These are phyloP conservation scores for Colletotrichum brevisporum DNA, from an alignment of 2,329 filamentous ascomycete species.

Conservation along the genomic window DNA sequence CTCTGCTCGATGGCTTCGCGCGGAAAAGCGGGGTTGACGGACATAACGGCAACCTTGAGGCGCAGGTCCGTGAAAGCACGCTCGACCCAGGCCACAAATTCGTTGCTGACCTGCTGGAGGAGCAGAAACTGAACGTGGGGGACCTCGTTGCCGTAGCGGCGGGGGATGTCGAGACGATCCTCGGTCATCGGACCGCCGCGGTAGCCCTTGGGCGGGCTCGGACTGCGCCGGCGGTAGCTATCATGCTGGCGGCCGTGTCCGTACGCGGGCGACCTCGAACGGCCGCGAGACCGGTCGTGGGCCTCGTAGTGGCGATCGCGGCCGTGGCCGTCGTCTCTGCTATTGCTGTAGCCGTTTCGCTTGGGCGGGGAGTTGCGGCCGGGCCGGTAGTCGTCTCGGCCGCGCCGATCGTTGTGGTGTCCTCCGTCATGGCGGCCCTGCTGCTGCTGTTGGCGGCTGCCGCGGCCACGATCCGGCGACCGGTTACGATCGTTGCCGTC, in stretches of 20 bases:
- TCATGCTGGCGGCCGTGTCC: constrained; percentile 60
- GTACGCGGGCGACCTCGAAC: constrained; percentile 77
- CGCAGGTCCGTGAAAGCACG: constrained; percentile 79
- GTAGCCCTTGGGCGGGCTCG: constrained; percentile 68
- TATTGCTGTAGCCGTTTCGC: constrained; percentile 56
- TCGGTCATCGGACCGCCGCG: constrained; percentile 63
- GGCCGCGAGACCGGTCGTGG: constrained; percentile 64
- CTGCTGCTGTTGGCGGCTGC: constrained; percentile 54
- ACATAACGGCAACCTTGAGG: constrained; percentile 83
- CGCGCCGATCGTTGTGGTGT: constrained; percentile 58
- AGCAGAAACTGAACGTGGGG: constrained; percentile 93
- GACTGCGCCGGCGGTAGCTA: constrained; percentile 77
- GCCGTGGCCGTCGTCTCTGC: constrained; percentile 73
- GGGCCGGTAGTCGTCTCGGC: constrained; percentile 77
- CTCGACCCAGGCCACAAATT: constrained; percentile 89
- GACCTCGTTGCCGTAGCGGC: constrained; percentile 80
- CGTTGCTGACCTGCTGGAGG: constrained; percentile 81
- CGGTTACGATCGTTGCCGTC: constrained; percentile 69
- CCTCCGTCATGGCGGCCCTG: constrained; percentile 65
- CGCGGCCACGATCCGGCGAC: constrained; percentile 71
- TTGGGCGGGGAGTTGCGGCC: constrained; percentile 71
- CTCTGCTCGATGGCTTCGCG: constrained; percentile 80
- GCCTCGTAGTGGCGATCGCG: constrained; percentile 60
- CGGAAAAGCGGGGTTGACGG: constrained; percentile 81
- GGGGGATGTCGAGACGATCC: constrained; percentile 79